Conservation (phyloP, 345 rosid species). For the Populus simonii region DNA sequence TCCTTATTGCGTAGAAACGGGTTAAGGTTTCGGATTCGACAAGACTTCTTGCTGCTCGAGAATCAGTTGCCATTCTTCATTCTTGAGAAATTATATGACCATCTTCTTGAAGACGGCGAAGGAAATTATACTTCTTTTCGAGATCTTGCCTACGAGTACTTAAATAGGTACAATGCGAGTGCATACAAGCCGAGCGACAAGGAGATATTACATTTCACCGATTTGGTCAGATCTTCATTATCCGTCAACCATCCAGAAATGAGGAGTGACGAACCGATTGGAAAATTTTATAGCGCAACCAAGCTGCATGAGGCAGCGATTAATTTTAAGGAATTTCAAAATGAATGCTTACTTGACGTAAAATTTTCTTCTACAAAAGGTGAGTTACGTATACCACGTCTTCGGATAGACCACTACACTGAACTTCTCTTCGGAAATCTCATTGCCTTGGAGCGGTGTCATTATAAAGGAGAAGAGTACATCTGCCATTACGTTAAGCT, state of each 20-base stretch:
- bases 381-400: neutral
- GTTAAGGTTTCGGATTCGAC: too few species aligned
- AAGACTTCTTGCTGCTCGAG: too few species aligned
- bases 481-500: neutral
- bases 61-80: neutral
- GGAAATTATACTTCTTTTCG: neutral
- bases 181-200: neutral
- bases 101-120: too few species aligned
- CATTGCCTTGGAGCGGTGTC: neutral
- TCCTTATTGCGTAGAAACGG: too few species aligned
- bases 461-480: neutral
- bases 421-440: neutral
- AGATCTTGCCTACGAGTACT: neutral
- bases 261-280: neutral
- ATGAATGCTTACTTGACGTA: neutral
- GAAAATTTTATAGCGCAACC: neutral
- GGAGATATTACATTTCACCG: neutral
- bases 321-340: neutral
- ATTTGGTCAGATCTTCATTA: neutral
- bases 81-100: neutral
- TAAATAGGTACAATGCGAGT: neutral
- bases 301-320: neutral
- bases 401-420: neutral
- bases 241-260: accelerated
- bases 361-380: neutral